Conservation (phyloP, 768 basidiomycete species). For the Lentinula sp. region DNA sequence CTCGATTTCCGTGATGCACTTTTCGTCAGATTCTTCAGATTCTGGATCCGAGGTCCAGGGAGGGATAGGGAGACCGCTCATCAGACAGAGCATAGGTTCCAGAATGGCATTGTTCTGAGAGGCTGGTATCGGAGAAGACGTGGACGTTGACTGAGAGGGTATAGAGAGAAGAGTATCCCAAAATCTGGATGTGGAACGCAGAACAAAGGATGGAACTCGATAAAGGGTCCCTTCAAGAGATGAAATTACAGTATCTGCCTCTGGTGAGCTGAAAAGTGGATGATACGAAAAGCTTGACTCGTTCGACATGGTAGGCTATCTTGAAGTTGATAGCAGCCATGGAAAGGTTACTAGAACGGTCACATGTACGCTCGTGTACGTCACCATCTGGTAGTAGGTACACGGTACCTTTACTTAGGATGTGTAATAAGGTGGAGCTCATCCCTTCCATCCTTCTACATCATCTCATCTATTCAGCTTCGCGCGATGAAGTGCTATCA, state of each 20-base stretch:
- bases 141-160: not conserved
- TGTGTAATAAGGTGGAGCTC: too few relatives aligned
- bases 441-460: too few relatives aligned
- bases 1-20: conserved; percentile 20
- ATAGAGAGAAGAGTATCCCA: conserved; percentile 25
- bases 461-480: too few relatives aligned
- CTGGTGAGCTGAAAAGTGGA: conserved; percentile 31
- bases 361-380: too few relatives aligned
- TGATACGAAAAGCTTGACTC: conserved; percentile 7
- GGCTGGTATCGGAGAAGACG: conserved; percentile 14
- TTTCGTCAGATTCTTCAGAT: not conserved
- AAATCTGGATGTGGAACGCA: conserved; percentile 35
- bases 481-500: too few relatives aligned
- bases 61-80: conserved; percentile 32
- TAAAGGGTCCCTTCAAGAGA: conserved; percentile 36
- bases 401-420: too few relatives aligned
- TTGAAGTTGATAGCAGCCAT: too few relatives aligned
- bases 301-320: not conserved
- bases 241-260: conserved; percentile 36
- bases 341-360: too few relatives aligned
- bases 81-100: conserved; percentile 31
- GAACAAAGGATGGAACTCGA: conserved; percentile 33
- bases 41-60: not conserved
- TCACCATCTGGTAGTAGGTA: too few relatives aligned
- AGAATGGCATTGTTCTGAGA: conserved; percentile 30